Evolutionary conservation across 2,329 filamentous ascomycete species (phyloP), one percentile per base, ranked within the genome.

Genomic region (Magnaporthales sp.): DNA sequence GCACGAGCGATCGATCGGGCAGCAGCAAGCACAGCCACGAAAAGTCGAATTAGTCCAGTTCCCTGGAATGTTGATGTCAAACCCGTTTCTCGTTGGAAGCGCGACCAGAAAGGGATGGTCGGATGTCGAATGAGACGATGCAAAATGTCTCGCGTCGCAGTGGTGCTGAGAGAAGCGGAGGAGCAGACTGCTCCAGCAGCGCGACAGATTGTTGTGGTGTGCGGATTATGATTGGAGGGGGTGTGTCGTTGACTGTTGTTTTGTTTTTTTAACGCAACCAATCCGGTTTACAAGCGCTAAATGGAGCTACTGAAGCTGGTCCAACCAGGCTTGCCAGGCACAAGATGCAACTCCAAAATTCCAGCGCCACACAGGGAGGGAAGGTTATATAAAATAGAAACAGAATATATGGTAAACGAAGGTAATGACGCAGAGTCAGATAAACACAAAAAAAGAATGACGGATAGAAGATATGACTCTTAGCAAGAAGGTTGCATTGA

Each of bases 21-120:
- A n/a, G 56, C 56, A 60, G 56, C n/a, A 58, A 58, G 22, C 56
- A 60, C 56, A 60, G 56, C 56, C 56, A 60, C 56, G 6, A 60
- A 60, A 60, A 60, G 9, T 26, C 11, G 24, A n/a, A 27, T 27
- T 7, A 24, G 27, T 27, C 24, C 26, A 60, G 15, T 29, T 24
- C 24, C 11, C 22, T 60, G 56, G 56, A 60, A 60, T 60, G 56
- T 60, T n/a, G 56, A 60, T 27, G 56, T 7, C 27, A 27, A 13
- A 27, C 11, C 19, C 56, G 56, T 27, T 7, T n/a, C 26, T 13
- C 13, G 24, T 26, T 13, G 24, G 5, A 60, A 30, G 19, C 13
- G 56, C 56, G 56, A 60, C 27, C 56, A 60, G 56, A 60, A 60
- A 60, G 6, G 9, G 27, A 27, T 27, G 56, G 26, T 60, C 56